phyloP scores from a whole-genome alignment of 352 stramenopile species.

The Phytophthora lateralis region DNA sequence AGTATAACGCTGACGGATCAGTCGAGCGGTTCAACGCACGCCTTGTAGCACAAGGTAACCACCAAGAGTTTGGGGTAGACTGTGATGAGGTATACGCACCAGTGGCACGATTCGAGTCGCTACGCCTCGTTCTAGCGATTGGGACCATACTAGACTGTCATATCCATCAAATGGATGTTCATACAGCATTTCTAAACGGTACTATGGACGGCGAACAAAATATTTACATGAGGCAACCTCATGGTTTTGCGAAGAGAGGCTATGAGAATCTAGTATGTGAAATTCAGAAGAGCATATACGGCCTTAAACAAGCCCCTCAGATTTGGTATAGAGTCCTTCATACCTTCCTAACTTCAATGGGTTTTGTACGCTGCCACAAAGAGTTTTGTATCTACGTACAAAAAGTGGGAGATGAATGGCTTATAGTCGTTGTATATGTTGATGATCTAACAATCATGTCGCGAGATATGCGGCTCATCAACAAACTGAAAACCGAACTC shows the following conservation, averaged over 20 bases:
- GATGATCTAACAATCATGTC: slow-evolving; percentile 37
- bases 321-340: slow-evolving; percentile 34
- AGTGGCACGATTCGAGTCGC: slow-evolving; percentile 10
- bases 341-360: slow-evolving; percentile 17
- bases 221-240: slow-evolving; percentile 9
- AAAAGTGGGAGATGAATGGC: slow-evolving; percentile 36
- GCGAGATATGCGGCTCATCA: slow-evolving; percentile 12
- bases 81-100: slow-evolving; percentile 8
- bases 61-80: slow-evolving; percentile 8
- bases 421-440: slow-evolving; percentile 36
- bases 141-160: slow-evolving; percentile 9
- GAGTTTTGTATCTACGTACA: slow-evolving; percentile 34
- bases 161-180: slow-evolving; percentile 10
- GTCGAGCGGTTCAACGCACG: not conserved
- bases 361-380: slow-evolving; percentile 34
- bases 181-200: slow-evolving; percentile 17
- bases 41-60: not conserved
- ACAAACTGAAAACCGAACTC: slow-evolving; percentile 22
- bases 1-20: slow-evolving; percentile 3
- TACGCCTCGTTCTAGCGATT: slow-evolving; percentile 1
- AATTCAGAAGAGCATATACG: not conserved
- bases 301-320: not conserved
- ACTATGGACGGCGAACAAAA: slow-evolving; percentile 4
- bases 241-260: slow-evolving; percentile 12
- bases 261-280: not conserved